These are phyloP conservation scores for Russula emetica DNA, from an alignment of 768 basidiomycete genomes.

Conservation along the genomic window DNA sequence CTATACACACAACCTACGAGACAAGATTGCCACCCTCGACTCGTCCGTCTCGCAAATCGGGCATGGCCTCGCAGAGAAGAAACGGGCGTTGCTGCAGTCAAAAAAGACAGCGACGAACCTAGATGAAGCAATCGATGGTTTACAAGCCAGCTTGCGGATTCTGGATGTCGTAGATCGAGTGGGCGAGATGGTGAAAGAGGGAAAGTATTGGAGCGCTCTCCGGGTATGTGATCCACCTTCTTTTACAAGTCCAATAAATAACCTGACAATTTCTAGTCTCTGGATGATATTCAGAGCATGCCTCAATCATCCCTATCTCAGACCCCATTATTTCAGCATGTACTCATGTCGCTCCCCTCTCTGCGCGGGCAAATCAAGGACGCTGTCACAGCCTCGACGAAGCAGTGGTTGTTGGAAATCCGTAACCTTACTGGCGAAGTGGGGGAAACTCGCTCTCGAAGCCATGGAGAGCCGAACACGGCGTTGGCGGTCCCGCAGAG, in stretches of 20 bases:
- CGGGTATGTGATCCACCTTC: conserved; percentile 54
- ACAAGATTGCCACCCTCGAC: conserved; percentile 88
- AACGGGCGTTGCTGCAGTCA: conserved; percentile 80
- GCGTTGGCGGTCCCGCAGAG: conserved; percentile 78
- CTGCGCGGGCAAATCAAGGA: conserved; percentile 85
- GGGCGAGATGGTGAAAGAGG: conserved; percentile 86
- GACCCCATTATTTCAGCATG: conserved; percentile 88
- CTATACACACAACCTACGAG: conserved; percentile 89
- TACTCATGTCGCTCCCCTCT: conserved; percentile 88
- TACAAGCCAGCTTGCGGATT: conserved; percentile 89
- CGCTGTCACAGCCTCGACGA: conserved; percentile 90
- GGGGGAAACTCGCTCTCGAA: conserved; percentile 81
- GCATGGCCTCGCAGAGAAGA: conserved; percentile 86
- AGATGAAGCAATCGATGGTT: conserved; percentile 93
- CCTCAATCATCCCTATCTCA: conserved; percentile 84
- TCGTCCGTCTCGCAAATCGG: conserved; percentile 85
- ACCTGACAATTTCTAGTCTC: conserved; percentile 54
- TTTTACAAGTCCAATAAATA: conserved; percentile 28
- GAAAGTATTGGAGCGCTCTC: conserved; percentile 95
- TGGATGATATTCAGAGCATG: conserved; percentile 92
- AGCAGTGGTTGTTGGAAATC: conserved; percentile 95
- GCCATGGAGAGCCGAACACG: conserved; percentile 80
- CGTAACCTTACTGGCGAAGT: conserved; percentile 83
- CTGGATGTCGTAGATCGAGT: conserved; percentile 91
- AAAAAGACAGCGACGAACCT: conserved; percentile 92